These are phyloP conservation scores for Alternaria rosae DNA, from an alignment of 2,329 filamentous ascomycete genomes.

Conservation along the genomic window DNA sequence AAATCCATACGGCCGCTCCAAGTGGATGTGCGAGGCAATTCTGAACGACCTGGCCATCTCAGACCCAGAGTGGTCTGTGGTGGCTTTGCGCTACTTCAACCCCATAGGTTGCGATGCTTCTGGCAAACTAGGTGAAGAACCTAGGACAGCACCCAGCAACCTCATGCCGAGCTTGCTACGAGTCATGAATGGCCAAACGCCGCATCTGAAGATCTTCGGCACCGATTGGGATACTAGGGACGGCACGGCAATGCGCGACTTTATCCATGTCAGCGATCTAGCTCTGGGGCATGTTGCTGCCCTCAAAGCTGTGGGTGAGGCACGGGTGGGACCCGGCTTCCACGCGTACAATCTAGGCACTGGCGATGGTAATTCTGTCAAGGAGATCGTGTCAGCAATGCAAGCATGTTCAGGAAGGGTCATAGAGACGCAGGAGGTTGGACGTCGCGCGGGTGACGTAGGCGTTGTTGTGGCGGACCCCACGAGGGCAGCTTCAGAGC, in stretches of 20 bases:
- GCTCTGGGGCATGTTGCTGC: slow-evolving; percentile 68
- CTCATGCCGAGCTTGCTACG: slow-evolving; percentile 67
- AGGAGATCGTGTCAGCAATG: slow-evolving; percentile 42
- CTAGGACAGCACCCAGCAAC: slow-evolving; percentile 65
- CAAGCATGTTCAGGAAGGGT: slow-evolving; percentile 33
- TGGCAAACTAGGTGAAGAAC: slow-evolving; percentile 67
- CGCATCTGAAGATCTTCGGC: slow-evolving; percentile 64
- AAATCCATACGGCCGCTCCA: slow-evolving; percentile 68
- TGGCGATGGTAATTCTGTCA: slow-evolving; percentile 42
- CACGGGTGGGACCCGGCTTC: slow-evolving; percentile 27
- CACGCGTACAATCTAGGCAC: slow-evolving; percentile 46
- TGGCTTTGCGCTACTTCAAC: slow-evolving; percentile 68
- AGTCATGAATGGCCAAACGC: slow-evolving; percentile 61
- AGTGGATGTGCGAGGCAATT: slow-evolving; percentile 70
- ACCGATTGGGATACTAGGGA: slow-evolving; percentile 68
- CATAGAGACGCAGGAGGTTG: slow-evolving; percentile 31
- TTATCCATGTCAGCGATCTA: slow-evolving; percentile 69
- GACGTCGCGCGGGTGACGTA: slow-evolving; percentile 42
- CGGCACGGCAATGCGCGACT: slow-evolving; percentile 69
- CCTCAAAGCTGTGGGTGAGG: slow-evolving; percentile 40
- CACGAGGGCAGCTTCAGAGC: slow-evolving; percentile 31
- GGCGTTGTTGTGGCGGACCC: slow-evolving; percentile 38
- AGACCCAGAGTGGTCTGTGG: slow-evolving; percentile 67
- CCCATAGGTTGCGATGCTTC: slow-evolving; percentile 68
- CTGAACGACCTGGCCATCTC: slow-evolving; percentile 65